Percentiles rank a stretch among this genome's conserved stretches.
Evolutionary conservation across 495 filamentous ascomycete species (phyloP).

Genomic region (Penicillium nucicola): DNA sequence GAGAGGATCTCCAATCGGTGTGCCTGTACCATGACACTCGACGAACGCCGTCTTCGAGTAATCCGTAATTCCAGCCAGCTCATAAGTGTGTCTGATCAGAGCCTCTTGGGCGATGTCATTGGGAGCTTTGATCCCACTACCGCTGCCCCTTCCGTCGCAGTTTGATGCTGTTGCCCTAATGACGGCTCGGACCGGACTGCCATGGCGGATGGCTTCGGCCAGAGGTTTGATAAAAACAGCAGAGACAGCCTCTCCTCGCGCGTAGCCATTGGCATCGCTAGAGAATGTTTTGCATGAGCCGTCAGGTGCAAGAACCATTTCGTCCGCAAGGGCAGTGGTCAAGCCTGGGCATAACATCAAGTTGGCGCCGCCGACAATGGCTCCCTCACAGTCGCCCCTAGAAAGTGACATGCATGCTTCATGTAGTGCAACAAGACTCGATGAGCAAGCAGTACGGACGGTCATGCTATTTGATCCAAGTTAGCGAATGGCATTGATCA

Average conservation of each 20-base stretch:
- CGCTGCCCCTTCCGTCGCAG: slow-evolving; percentile 29
- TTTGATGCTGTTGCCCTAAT: slow-evolving; percentile 33
- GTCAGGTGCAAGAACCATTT: slow-evolving; percentile 23
- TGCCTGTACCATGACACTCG: slow-evolving; percentile 34
- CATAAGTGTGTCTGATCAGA: slow-evolving; percentile 35
- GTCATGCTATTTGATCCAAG: slow-evolving; percentile 12
- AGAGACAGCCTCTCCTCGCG: slow-evolving; percentile 51
- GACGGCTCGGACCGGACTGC: slow-evolving; percentile 37
- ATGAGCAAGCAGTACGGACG: slow-evolving; percentile 35
- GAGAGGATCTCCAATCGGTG: slow-evolving; percentile 35
- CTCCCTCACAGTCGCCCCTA: slow-evolving; percentile 24
- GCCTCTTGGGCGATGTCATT: slow-evolving; percentile 25
- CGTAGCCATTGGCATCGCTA: slow-evolving; percentile 59
- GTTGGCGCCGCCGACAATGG: slow-evolving; percentile 47
- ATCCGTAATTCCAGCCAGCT: slow-evolving; percentile 23
- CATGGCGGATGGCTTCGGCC: slow-evolving; percentile 27
- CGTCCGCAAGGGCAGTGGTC: slow-evolving; percentile 28
- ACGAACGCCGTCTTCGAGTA: slow-evolving; percentile 23
- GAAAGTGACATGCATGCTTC: slow-evolving; percentile 19
- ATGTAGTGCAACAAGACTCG: slow-evolving; percentile 25
- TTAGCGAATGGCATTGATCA: background rate
- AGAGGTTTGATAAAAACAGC: slow-evolving; percentile 34
- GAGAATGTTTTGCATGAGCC: slow-evolving; percentile 57
- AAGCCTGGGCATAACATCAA: slow-evolving; percentile 36
- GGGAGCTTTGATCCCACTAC: slow-evolving; percentile 8